phyloP scores from a whole-genome alignment of 805 yeast genomes.

The Candida hispaniensis region DNA sequence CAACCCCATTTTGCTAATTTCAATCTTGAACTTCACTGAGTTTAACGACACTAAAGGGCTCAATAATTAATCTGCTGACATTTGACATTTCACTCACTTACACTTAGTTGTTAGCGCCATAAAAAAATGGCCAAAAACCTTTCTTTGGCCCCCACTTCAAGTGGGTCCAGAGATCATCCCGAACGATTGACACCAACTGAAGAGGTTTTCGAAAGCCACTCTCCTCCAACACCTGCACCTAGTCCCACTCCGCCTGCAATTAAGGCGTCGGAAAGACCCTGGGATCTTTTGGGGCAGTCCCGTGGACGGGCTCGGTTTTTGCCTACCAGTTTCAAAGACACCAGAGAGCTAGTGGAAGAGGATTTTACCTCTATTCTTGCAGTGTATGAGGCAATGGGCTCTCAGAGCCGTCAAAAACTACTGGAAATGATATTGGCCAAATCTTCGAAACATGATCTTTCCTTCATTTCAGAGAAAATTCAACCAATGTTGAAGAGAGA shows the following conservation, averaged over 20 bases:
- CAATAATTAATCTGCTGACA: no score
- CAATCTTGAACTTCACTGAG: no score
- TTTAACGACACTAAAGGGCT: no score
- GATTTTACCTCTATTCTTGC: no score
- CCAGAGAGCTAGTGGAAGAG: no score
- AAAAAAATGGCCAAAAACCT: no score
- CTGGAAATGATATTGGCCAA: slow-evolving; percentile 1
- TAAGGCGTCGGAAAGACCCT: neutral
- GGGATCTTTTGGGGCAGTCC: neutral
- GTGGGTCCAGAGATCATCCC: no score
- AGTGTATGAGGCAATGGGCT: no score
- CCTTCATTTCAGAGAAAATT: slow-evolving; percentile 24
- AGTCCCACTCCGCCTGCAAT: slow-evolving; percentile 7
- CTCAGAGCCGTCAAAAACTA: neutral
- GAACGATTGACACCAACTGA: slow-evolving; percentile 10
- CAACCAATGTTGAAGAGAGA: slow-evolving; percentile 32
- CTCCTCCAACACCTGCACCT: slow-evolving; percentile 16
- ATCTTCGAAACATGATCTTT: slow-evolving; percentile 18
- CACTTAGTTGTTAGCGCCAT: no score
- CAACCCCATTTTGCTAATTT: no score
- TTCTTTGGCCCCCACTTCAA: no score
- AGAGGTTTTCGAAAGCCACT: slow-evolving; percentile 2
- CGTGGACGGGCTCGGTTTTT: neutral
- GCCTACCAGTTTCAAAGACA: neutral
- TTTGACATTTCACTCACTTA: no score